Evolutionary conservation across 2,329 filamentous ascomycete genomes (phyloP).

Genomic region (Cladosporium sp.): DNA sequence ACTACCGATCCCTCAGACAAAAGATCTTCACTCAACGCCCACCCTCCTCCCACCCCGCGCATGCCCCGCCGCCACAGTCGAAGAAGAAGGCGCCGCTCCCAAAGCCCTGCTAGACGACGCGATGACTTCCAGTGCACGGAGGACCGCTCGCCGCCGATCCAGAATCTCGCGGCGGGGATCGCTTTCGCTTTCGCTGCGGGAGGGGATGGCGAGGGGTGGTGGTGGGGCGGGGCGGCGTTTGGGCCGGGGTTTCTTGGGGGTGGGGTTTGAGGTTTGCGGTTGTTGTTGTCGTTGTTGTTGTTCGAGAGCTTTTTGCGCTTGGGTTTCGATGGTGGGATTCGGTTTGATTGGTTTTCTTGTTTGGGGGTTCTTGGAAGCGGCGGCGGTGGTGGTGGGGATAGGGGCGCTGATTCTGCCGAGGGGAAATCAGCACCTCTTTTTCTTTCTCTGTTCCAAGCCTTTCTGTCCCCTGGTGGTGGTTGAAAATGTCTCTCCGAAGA

Average conservation of each 20-base stretch:
- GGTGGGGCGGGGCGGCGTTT: not conserved
- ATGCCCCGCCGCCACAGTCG: not conserved
- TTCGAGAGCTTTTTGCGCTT: not conserved
- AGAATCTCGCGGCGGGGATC: not conserved
- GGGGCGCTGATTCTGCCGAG: slow-evolving; percentile 3
- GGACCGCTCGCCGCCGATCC: slow-evolving; percentile 16
- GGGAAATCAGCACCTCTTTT: slow-evolving; percentile 7
- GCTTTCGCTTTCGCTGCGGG: not conserved
- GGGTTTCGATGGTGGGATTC: not conserved
- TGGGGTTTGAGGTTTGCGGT: not conserved
- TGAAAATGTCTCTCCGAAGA: too few relatives aligned
- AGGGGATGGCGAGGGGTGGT: not conserved
- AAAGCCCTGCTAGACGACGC: slow-evolving; percentile 12
- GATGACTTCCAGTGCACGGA: slow-evolving; percentile 16
- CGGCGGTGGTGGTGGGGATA: not conserved
- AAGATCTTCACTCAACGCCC: not conserved
- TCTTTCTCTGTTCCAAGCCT: not conserved
- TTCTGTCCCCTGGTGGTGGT: not conserved
- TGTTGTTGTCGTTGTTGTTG: not conserved
- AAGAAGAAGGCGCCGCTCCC: too few relatives aligned
- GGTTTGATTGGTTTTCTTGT: not conserved
- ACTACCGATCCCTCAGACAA: too few relatives aligned
- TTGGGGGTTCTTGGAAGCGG: not conserved
- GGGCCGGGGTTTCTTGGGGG: not conserved
- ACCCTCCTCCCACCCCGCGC: not conserved